Evolutionary conservation across 2,329 filamentous ascomycete species (phyloP).

Genomic region (Ceratocystis lukuohia): DNA sequence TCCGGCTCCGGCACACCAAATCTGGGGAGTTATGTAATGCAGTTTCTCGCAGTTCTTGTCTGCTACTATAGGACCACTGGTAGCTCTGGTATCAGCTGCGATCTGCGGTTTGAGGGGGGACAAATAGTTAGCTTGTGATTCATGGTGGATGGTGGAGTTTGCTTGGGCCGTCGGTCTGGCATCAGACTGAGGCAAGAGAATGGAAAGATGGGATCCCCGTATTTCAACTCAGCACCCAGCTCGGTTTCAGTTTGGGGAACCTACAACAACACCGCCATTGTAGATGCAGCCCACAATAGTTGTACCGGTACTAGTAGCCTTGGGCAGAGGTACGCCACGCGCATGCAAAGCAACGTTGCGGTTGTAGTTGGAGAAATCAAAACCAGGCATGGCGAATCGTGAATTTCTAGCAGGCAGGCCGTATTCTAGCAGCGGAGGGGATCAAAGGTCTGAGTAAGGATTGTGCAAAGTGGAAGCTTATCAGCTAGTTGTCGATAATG

Average conservation of each 20-base stretch:
- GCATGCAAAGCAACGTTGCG: conserved; percentile 94
- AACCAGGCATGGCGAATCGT: conserved; percentile 67
- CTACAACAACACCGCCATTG: conserved; percentile 85
- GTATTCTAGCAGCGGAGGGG: neutral
- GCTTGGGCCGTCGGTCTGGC: neutral
- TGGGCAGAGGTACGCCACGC: conserved; percentile 83
- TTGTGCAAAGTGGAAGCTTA: conserved; percentile 11
- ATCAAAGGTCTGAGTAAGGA: conserved; percentile 22
- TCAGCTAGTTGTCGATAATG: neutral
- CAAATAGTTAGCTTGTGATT: conserved; percentile 9
- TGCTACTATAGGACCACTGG: conserved; percentile 92
- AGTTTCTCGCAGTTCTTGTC: conserved; percentile 99
- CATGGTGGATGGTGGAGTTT: neutral
- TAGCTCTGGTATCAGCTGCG: conserved; percentile 94
- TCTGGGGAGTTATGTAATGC: conserved; percentile 95
- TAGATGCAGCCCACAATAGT: conserved; percentile 97
- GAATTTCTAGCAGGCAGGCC: neutral
- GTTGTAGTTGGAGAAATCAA: conserved; percentile 99
- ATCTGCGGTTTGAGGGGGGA: conserved; percentile 56
- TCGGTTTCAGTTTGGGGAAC: conserved; percentile 26
- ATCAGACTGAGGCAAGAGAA: neutral
- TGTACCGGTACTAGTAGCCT: conserved; percentile 95
- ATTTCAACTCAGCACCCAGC: neutral
- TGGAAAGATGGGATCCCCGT: too few relatives aligned
- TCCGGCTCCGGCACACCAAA: conserved; percentile 97